Base-by-base conservation (phyloP, 805 yeast genomes). In the Kregervanrija pseudodelftensis region DNA sequence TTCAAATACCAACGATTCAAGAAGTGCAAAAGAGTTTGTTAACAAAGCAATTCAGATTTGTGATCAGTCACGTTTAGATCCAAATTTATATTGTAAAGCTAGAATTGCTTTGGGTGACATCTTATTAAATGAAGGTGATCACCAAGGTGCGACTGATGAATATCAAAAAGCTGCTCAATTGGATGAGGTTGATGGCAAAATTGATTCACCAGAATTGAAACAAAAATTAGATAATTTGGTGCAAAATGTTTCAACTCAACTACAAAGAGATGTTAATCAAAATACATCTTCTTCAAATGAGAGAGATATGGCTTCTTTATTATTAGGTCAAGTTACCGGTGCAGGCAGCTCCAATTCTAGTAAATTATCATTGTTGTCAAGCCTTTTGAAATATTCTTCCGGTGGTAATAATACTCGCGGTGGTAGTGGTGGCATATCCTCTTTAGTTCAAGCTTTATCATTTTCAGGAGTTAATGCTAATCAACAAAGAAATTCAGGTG, bases 91-190 rank as follows among this genome's bases (percentile, higher is more conserved):
- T 31, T 53, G 61, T 42, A 57, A 50, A 41, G 54, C 47, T 34
- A 52, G 59, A 82, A 50, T 61, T 15, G 54, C 53, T 4, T 40
- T 55, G 11, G 66, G 66, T 45, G 65, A 62, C 37, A 43, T 59
- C 10, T 45, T 53, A 11, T 40, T 57, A 11, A 48, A 49, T 5
- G 50, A 54, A 39, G 63, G 61, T 17, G 38, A 60, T 28, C 42
- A 47, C 8, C 45, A 49, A 22, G 53, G 39, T 16, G 66, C 66
- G 8, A 51, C 60, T 15, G 57, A 51, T 7, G 54, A 59, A 44
- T 62, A 60, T 41, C 49, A 50, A 28, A 46, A 49, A 43, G 66
- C 66, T 14, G 60, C 63, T 14, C 51, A 55, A 40, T 52, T 61
- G 33, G 66, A 62, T 46, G 65, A 62, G 47, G 39, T 41, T 22